These are phyloP conservation scores for Knoxdaviesia proteae DNA, from an alignment of 2,329 filamentous ascomycete species.

Conservation along the genomic window DNA sequence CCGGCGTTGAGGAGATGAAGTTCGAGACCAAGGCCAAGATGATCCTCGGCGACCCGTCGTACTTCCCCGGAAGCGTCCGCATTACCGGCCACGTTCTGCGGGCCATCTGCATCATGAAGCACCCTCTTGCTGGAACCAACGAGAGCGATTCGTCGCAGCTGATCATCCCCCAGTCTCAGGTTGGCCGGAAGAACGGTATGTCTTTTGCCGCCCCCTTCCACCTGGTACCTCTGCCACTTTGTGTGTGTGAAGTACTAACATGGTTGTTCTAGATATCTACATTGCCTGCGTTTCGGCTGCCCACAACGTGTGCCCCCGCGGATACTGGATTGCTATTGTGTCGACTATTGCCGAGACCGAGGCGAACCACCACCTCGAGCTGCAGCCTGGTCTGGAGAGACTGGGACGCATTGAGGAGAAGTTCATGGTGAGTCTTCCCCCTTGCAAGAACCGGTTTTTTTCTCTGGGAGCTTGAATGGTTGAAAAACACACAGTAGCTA, in stretches of 20 bases:
- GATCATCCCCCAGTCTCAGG: conserved; percentile 94
- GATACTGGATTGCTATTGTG: conserved; percentile 96
- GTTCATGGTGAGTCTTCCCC: conserved; percentile 49
- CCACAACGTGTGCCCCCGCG: conserved; percentile 97
- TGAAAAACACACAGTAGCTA: no score
- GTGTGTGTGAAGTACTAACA: conserved; percentile 3
- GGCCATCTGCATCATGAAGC: conserved; percentile 93
- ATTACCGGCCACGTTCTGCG: conserved; percentile 80
- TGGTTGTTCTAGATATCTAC: conserved; percentile 54
- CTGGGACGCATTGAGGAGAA: conserved; percentile 90
- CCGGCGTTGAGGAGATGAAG: conserved; percentile 73
- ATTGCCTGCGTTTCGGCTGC: conserved; percentile 86
- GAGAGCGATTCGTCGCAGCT: conserved; percentile 80
- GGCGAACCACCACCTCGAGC: conserved; percentile 88
- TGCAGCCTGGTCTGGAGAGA: conserved; percentile 77
- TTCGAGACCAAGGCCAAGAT: conserved; percentile 93
- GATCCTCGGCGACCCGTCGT: conserved; percentile 89
- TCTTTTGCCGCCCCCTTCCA: conserved; percentile 1
- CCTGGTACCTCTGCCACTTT: neutral
- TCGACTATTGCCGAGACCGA: conserved; percentile 86
- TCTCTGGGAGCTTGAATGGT: neutral
- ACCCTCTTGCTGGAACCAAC: conserved; percentile 77
- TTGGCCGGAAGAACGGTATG: conserved; percentile 86
- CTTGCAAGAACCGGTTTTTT: neutral
- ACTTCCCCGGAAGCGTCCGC: conserved; percentile 80